Conservation (phyloP, 176 grass and related monocot genomes). For the Thalia dealbata region DNA sequence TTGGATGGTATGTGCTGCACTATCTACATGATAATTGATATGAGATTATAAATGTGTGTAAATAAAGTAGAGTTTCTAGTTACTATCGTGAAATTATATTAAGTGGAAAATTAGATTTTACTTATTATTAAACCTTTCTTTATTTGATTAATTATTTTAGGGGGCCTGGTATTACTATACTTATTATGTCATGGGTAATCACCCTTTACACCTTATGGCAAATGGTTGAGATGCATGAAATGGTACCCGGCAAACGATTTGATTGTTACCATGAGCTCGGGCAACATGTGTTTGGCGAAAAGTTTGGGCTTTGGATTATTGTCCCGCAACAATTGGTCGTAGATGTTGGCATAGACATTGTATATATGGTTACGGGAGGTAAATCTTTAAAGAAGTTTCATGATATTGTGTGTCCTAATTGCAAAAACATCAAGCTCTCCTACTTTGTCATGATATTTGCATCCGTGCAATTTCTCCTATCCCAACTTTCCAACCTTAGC, state of each 20-base stretch:
- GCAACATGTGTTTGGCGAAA: slow-evolving; percentile 71
- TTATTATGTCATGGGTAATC: no score
- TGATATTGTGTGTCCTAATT: slow-evolving; percentile 39
- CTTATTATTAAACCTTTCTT: no score
- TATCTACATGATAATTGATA: no score
- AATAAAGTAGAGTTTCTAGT: no score
- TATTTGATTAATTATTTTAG: no score
- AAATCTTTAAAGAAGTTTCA: slow-evolving; percentile 84
- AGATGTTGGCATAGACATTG: slow-evolving; percentile 74
- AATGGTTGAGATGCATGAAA: slow-evolving; percentile 99
- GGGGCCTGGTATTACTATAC: no score
- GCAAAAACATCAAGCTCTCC: slow-evolving; percentile 59
- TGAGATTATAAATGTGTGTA: no score
- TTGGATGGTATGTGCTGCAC: no score
- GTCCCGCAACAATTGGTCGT: slow-evolving; percentile 76
- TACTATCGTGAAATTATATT: no score
- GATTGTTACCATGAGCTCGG: slow-evolving; percentile 84
- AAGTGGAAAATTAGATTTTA: no score
- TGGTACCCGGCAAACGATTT: slow-evolving; percentile 74
- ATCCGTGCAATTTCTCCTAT: slow-evolving; percentile 71
- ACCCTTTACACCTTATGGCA: no score
- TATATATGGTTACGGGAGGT: slow-evolving; percentile 92
- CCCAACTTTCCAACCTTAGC: slow-evolving; percentile 75
- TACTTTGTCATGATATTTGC: slow-evolving; percentile 98
- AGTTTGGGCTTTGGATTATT: slow-evolving; percentile 51